These are phyloP conservation scores for Russula dissimulans DNA, from an alignment of 768 basidiomycete genomes.

Conservation along the genomic window DNA sequence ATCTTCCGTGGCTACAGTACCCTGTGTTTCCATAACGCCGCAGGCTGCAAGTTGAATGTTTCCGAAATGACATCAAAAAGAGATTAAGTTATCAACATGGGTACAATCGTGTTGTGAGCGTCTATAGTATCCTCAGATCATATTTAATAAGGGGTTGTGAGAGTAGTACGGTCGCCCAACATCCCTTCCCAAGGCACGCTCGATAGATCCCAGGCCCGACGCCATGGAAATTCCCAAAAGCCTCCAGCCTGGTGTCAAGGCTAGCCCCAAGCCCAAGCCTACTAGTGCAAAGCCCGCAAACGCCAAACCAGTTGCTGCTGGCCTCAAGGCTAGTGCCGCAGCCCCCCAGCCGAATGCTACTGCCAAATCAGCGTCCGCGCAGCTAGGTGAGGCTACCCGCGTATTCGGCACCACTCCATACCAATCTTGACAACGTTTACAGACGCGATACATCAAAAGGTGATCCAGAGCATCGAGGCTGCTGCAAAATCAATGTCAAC, in stretches of 20 bases:
- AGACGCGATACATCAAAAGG: neutral
- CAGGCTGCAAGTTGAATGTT: no score
- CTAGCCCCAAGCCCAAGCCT: no score
- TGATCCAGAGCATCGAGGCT: neutral
- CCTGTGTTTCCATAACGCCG: no score
- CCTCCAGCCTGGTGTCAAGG: no score
- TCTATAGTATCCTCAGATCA: neutral
- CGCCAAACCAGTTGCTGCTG: no score
- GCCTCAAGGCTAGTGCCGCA: neutral
- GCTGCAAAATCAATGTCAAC: slow-evolving; percentile 2
- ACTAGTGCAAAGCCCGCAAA: no score
- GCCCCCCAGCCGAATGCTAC: neutral
- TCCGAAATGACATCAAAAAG: no score
- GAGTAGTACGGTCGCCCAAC: neutral
- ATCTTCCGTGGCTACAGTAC: no score
- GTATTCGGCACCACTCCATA: neutral
- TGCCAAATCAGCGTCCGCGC: neutral
- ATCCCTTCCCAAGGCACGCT: neutral
- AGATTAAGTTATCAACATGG: no score
- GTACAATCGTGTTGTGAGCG: neutral
- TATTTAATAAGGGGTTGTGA: neutral
- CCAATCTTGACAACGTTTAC: neutral
- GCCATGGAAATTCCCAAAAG: no score
- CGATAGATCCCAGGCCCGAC: neutral
- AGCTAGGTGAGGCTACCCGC: neutral